Evolutionary conservation across 139 green algal species (phyloP).

Genomic region (Marvania coccoides): DNA sequence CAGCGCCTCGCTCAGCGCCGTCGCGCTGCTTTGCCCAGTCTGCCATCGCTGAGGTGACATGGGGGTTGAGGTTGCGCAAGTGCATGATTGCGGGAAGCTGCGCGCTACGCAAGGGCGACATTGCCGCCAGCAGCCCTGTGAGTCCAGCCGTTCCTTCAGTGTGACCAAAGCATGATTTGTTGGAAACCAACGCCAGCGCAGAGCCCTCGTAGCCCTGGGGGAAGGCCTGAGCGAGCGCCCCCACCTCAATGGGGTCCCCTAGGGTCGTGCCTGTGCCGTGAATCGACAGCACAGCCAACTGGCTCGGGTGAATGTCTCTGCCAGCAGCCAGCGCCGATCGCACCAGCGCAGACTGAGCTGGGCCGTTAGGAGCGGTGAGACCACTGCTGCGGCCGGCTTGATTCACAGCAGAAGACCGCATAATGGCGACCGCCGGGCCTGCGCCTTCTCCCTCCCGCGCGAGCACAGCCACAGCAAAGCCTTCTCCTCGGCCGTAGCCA

Average conservation of each 20-base stretch:
- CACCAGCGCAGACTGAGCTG: conserved; percentile 55
- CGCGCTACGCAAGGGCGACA: background rate
- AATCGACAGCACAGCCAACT: conserved; percentile 4
- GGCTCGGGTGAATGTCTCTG: background rate
- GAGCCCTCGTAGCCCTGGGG: background rate
- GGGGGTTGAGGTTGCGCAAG: conserved; percentile 55
- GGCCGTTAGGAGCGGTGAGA: conserved; percentile 76
- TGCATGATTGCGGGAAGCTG: conserved; percentile 35
- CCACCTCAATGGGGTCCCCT: conserved; percentile 42
- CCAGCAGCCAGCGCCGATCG: conserved; percentile 26
- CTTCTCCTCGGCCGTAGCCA: conserved; percentile 54
- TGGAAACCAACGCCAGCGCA: conserved; percentile 20
- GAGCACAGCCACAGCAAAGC: conserved; percentile 8
- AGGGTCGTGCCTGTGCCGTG: conserved; percentile 47
- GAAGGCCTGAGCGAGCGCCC: conserved; percentile 7
- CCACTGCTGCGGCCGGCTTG: conserved; percentile 78
- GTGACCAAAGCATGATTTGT: conserved; percentile 48
- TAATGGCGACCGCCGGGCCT: conserved; percentile 10
- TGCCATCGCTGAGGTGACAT: conserved; percentile 32
- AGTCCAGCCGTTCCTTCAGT: conserved; percentile 50
- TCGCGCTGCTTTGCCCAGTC: background rate
- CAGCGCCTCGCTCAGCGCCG: background rate
- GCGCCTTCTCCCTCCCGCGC: background rate
- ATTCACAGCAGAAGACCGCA: conserved; percentile 66
- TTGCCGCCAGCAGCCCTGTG: conserved; percentile 51